Conservation (phyloP, 768 basidiomycete genomes). For the Hygrocybe coccinea region DNA sequence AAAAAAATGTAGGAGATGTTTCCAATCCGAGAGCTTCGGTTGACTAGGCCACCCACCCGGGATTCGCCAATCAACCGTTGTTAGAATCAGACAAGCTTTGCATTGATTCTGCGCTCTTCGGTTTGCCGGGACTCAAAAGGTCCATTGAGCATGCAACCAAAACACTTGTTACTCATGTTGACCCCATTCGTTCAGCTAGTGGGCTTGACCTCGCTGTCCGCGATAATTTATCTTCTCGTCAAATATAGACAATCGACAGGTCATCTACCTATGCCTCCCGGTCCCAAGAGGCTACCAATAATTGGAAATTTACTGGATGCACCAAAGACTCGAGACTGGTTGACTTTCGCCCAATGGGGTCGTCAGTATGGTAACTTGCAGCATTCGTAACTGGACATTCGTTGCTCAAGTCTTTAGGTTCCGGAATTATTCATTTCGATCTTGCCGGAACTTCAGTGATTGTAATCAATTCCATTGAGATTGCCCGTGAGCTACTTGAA, state of each 20-base stretch:
- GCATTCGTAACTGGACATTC: not conserved
- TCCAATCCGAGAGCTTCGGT: no score
- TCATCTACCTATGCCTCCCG: slow-evolving; percentile 22
- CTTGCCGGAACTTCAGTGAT: slow-evolving; percentile 31
- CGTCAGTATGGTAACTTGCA: slow-evolving; percentile 15
- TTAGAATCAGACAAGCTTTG: no score
- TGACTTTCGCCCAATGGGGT: slow-evolving; percentile 18
- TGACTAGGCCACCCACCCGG: no score
- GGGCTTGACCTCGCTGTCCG: no score
- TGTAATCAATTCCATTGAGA: slow-evolving; percentile 33
- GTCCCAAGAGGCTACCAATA: slow-evolving; percentile 21
- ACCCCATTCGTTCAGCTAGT: no score
- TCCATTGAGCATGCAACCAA: no score
- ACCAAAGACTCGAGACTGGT: slow-evolving; percentile 17
- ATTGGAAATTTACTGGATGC: slow-evolving; percentile 23
- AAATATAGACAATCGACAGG: not conserved
- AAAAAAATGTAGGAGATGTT: no score
- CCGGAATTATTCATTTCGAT: slow-evolving; percentile 28
- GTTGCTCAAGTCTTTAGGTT: slow-evolving; percentile 17
- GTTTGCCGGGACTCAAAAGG: no score
- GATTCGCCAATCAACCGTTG: no score
- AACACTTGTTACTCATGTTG: no score
- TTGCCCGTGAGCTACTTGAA: slow-evolving; percentile 38
- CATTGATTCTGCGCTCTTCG: no score
- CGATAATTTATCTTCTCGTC: no score